Base-by-base conservation (phyloP, 2,329 filamentous ascomycete genomes). In the Penicillium janthinellum region DNA sequence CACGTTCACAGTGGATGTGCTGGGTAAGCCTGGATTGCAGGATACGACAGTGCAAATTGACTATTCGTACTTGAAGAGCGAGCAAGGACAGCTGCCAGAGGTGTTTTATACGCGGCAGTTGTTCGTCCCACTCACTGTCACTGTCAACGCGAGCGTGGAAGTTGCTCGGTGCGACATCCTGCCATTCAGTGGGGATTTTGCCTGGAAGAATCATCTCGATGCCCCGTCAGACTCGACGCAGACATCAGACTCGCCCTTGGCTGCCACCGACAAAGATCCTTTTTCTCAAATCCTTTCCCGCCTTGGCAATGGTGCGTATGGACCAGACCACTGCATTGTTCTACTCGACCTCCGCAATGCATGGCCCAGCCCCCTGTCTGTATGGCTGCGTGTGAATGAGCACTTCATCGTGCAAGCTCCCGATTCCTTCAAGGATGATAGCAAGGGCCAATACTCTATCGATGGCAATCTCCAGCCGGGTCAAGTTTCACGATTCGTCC, bases 71-170 rank as follows among this genome's bases (percentile, higher is more conserved):
- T 82, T 96, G n/a, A 91, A 91, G 1, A 83, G 87, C 35, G 81
- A 87, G 5, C 82, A 82, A n/a, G 83, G 85, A 12, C 86, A 92
- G 58, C 79, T 93, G 1, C 82, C 84, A 25, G 87, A 89, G 38
- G 83, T 86, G 37, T 96, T 96, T 70, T 91, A 92, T 71, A 96
- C 93, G 0, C 85, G 93, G 41, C 91, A 95, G 71, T 83, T 96
- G 15, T 88, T 88, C 17, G 81, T 96, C 31, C 90, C 92, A 14
- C 80, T 98, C 58, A 91, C 89, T 0, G 86, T 97, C 15, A 97
- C 94, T 5, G 94, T 98, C 50, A 97, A 97, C 71, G 90, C 92
- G 3, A 95, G 92, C 70, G 83, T 97, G 28, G 92, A 97, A 70
- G 81, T 97, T 10, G 84, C 88, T 37, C 85, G 91, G 39, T 87